Conservation (phyloP, 208 protist genomes). For the Acanthamoeba divionensis region DNA sequence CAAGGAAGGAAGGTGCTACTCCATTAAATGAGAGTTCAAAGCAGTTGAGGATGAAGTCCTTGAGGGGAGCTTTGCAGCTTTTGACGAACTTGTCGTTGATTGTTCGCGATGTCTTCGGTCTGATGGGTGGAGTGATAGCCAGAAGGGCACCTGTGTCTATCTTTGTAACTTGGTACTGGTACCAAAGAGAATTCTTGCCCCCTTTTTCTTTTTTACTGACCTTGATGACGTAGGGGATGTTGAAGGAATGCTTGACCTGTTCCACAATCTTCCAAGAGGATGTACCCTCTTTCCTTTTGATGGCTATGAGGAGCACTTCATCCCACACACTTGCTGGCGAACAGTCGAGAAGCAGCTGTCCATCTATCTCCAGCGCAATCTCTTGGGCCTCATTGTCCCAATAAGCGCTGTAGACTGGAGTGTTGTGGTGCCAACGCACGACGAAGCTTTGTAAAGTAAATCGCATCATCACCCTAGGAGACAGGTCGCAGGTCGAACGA, state of each 20-base stretch:
- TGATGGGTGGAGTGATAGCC: neutral
- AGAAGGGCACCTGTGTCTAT: neutral
- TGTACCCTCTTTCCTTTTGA: neutral
- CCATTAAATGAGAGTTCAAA: no score
- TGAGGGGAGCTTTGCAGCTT: neutral
- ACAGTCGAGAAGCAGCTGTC: neutral
- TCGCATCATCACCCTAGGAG: no score
- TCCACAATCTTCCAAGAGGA: neutral
- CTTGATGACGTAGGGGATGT: neutral
- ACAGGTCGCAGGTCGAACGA: no score
- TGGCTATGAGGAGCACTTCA: neutral
- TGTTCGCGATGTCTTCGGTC: neutral
- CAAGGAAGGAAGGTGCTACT: no score
- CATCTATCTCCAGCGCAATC: neutral
- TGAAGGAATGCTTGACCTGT: neutral
- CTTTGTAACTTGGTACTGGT: neutral
- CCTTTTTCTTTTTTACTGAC: neutral
- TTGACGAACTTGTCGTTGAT: neutral
- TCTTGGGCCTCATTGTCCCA: neutral
- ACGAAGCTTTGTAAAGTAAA: neutral
- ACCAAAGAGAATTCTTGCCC: neutral
- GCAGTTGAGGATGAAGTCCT: neutral
- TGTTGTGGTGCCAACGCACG: neutral
- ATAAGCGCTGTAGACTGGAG: neutral
- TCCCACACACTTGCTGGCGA: neutral